Base-by-base conservation (phyloP, 2,329 filamentous ascomycete species). In the Colletotrichum aenigma region DNA sequence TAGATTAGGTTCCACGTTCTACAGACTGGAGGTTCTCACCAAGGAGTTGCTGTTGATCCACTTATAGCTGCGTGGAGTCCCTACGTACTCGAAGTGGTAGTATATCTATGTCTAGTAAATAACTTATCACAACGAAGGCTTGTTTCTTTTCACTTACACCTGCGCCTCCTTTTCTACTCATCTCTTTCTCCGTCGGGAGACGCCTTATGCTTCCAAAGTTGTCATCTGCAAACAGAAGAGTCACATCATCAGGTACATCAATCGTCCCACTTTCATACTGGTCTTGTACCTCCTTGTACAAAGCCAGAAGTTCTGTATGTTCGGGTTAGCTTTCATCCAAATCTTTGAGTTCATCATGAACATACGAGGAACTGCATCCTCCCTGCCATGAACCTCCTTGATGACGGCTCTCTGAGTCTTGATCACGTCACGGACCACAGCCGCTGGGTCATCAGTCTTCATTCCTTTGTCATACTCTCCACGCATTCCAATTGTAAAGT, bases 221-320 rank as follows among this genome's bases (percentile, higher is more conserved):
- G 77, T 93, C 92, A 71, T 93, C 92, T 0, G 90, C 87, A 81
- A 91, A 93, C 0, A 93, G 83, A 3, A 93, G 83, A 0, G 90
- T 93, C 8, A 93, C 88, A 77, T 93, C 89, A 3, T 93, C 91
- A 0, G 91, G 90, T 0, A 93, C 88, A 2, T 86, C 81, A 77
- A 93, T 86, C 15, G 21, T 74, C 1, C 91, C 91, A 1, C 87
- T 86, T 65, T 93, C 90, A 48, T 91, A 93, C 76, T 93, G 92
- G 13, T 88, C 88, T 78, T 91, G 89, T 0, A 94, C 91, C 75
- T 94, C 92, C 73, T 93, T 93, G 79, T 93, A 94, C 36, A 94
- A 81, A 13, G 91, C 92, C 86, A 92, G 90, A 71, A 93, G 87
- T 80, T 93, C 91, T 78, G 87, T 65, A 0, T 2, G 1, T 64